Conservation (phyloP, 75 land plant genomes). For the Pseudotsuga menziesii region DNA sequence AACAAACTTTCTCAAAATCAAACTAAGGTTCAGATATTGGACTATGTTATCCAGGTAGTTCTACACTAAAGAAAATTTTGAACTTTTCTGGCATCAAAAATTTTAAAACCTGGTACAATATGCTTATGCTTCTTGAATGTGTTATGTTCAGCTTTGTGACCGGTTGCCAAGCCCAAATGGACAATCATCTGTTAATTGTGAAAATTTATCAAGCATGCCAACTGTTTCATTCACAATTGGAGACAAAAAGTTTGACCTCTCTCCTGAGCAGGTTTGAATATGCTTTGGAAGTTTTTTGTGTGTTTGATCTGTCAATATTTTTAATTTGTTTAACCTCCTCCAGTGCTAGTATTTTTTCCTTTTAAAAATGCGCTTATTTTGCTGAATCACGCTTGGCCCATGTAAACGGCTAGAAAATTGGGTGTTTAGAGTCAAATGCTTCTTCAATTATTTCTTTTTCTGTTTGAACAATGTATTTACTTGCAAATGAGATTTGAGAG, state of each 20-base stretch:
- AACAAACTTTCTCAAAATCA: slow-evolving; percentile 72
- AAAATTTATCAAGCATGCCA: slow-evolving; percentile 58
- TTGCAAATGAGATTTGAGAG: too few relatives aligned
- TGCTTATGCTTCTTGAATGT: not conserved
- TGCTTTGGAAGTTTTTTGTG: not conserved
- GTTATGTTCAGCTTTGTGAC: slow-evolving; percentile 69
- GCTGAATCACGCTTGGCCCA: not conserved
- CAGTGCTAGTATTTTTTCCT: not conserved
- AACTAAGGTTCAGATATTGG: slow-evolving; percentile 54
- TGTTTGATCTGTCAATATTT: not conserved
- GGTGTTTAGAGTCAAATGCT: not conserved
- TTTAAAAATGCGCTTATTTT: too few relatives aligned
- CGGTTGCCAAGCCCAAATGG: slow-evolving; percentile 91
- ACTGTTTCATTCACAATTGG: slow-evolving; percentile 83
- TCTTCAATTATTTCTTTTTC: not conserved
- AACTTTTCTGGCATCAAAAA: not conserved
- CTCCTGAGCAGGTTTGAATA: slow-evolving; percentile 64
- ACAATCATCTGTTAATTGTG: slow-evolving; percentile 79
- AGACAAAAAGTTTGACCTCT: slow-evolving; percentile 51
- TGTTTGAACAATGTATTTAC: too few relatives aligned
- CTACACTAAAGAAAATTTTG: not conserved
- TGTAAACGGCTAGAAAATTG: not conserved
- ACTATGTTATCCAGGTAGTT: slow-evolving; percentile 70
- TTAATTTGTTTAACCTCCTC: not conserved
- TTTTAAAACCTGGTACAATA: not conserved